A percentile compares a stretch with the other conserved stretches of the same genome.
phyloP scores from a whole-genome alignment of 1,284 basidiomycete genomes.

The Trichosporon sp. region DNA sequence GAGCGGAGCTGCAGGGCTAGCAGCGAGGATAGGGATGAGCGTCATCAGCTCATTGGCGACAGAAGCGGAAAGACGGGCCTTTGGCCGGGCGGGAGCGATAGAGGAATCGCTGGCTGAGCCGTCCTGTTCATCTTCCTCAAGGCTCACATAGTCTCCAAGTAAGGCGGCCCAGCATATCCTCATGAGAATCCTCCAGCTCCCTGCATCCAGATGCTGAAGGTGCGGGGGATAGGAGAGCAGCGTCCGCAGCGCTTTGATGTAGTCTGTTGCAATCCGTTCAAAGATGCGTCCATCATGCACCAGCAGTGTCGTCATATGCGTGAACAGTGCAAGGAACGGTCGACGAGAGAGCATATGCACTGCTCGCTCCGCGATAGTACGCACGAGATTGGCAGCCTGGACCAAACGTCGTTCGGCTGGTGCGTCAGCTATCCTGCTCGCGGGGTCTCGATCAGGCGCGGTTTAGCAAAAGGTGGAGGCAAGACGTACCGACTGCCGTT shows the following conservation, averaged over 20 bases:
- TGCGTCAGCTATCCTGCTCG: background rate
- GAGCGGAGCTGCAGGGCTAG: conserved; percentile 49
- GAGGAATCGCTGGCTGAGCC: conserved; percentile 27
- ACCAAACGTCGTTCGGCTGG: conserved; percentile 6
- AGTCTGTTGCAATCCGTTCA: conserved; percentile 66
- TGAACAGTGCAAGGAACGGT: conserved; percentile 51
- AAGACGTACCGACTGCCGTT: conserved; percentile 27
- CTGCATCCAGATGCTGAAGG: conserved; percentile 64
- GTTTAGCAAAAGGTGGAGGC: background rate
- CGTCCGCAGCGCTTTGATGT: conserved; percentile 67
- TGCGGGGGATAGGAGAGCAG: conserved; percentile 66
- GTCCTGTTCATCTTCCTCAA: conserved; percentile 20
- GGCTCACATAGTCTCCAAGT: conserved; percentile 58
- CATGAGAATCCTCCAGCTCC: conserved; percentile 63
- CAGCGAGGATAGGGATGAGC: conserved; percentile 62
- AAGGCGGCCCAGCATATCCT: conserved; percentile 70
- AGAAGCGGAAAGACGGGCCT: background rate
- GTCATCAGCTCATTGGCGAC: conserved; percentile 56
- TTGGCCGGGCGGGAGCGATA: conserved; percentile 13
- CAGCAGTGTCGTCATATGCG: conserved; percentile 63
- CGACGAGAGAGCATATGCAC: conserved; percentile 32
- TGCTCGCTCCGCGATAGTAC: conserved; percentile 33
- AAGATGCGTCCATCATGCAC: conserved; percentile 57
- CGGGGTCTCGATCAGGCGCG: background rate
- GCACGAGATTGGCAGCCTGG: conserved; percentile 28